Evolutionary conservation across 2,329 filamentous ascomycete genomes (phyloP).

Genomic region (Aspergillus quadricinctus): DNA sequence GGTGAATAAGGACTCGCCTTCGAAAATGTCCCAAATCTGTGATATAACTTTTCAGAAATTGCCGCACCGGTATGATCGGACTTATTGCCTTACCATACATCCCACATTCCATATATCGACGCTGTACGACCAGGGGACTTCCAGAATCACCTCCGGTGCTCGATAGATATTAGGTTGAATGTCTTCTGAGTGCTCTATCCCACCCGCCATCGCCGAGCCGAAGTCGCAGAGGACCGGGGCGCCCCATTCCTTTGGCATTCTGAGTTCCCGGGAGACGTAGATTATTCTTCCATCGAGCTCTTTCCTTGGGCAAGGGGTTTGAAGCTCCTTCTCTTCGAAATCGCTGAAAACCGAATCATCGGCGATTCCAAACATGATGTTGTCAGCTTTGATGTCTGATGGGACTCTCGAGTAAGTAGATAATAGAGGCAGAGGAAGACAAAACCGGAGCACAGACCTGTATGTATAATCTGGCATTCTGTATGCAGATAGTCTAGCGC

Average conservation of each 20-base stretch:
- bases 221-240: conserved; percentile 48
- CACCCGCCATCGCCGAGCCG: conserved; percentile 42
- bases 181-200: conserved; percentile 25
- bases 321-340: conserved; percentile 10
- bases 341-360: conserved; percentile 34
- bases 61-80: not conserved
- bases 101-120: conserved; percentile 53
- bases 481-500: conserved; percentile 46
- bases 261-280: conserved; percentile 41
- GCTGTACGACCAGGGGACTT: conserved; percentile 43
- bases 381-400: conserved; percentile 45
- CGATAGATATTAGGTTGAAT: conserved; percentile 34
- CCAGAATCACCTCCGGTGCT: conserved; percentile 46
- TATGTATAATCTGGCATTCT: conserved; percentile 45
- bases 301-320: conserved; percentile 42
- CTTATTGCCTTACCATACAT: conserved; percentile 42
- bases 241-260: conserved; percentile 28
- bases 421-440: conserved; percentile 3
- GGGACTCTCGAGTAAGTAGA: conserved; percentile 1
- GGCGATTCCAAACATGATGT: conserved; percentile 43
- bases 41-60: conserved; percentile 4
- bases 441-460: conserved; percentile 31
- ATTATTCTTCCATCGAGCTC: conserved; percentile 38
- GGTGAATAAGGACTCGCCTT: conserved; percentile 44
- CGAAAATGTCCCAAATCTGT: conserved; percentile 49